These are phyloP conservation scores for Sugiyamaella xylanicola DNA, from an alignment of 1,139 yeast species.

Conservation along the genomic window DNA sequence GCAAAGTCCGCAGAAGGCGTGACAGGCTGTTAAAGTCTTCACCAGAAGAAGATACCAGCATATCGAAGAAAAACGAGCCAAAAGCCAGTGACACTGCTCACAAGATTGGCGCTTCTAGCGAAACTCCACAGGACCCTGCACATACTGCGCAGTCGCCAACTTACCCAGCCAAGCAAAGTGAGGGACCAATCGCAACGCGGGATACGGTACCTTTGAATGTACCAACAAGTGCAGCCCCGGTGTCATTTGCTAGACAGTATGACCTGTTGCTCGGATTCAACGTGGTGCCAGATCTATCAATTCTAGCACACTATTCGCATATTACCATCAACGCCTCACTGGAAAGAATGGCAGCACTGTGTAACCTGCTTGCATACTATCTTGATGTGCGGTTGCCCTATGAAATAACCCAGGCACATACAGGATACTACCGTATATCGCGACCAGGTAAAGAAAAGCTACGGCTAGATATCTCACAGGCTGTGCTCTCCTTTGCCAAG, in stretches of 20 bases:
- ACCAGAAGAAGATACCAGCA: background rate
- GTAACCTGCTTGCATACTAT: constrained; percentile 39
- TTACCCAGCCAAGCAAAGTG: too few relatives aligned
- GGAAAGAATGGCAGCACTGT: constrained; percentile 40
- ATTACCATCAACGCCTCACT: constrained; percentile 39
- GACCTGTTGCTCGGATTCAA: constrained; percentile 36
- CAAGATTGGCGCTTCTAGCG: too few relatives aligned
- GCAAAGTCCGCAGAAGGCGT: constrained; percentile 18
- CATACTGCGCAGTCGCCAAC: too few relatives aligned
- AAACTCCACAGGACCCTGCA: too few relatives aligned
- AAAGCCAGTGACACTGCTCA: background rate
- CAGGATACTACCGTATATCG: constrained; percentile 15
- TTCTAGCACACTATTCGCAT: constrained; percentile 37
- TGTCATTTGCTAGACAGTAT: constrained; percentile 18
- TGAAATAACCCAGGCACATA: constrained; percentile 34
- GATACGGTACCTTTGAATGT: too few relatives aligned
- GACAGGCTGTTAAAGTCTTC: constrained; percentile 12
- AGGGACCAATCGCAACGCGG: too few relatives aligned
- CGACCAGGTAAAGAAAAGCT: constrained; percentile 9
- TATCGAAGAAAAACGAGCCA: background rate
- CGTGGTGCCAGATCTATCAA: constrained; percentile 39
- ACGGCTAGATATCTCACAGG: constrained; percentile 21
- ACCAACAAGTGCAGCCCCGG: too few relatives aligned
- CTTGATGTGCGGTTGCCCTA: constrained; percentile 41
- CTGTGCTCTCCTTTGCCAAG: constrained; percentile 28